Percentiles rank a stretch among this genome's conserved stretches.
Evolutionary conservation across 2,329 filamentous ascomycete genomes (phyloP).

Genomic region (Colletotrichum magnum): DNA sequence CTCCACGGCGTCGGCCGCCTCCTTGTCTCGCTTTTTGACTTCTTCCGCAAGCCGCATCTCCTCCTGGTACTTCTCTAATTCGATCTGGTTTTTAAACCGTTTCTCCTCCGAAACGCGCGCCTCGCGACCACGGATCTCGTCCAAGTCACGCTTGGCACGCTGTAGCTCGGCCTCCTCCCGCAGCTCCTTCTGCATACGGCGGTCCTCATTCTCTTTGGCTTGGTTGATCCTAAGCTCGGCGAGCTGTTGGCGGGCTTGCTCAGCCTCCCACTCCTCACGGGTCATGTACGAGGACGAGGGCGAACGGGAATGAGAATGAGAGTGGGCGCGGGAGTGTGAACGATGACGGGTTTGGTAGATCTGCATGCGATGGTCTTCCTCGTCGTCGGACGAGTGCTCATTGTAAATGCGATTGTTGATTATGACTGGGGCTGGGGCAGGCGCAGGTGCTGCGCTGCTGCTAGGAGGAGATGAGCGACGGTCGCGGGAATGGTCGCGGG

Average conservation of each 20-base stretch:
- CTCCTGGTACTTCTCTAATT: conserved; percentile 62
- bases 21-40: conserved; percentile 59
- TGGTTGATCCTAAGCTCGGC: conserved; percentile 59
- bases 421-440: conserved; percentile 61
- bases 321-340: conserved; percentile 47
- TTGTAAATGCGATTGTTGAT: conserved; percentile 72
- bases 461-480: conserved; percentile 59
- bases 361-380: conserved; percentile 51
- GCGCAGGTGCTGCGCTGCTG: conserved; percentile 45
- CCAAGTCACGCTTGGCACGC: conserved; percentile 63
- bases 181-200: conserved; percentile 56
- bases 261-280: conserved; percentile 59
- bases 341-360: conserved; percentile 47
- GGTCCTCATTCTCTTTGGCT: conserved; percentile 57
- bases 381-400: conserved; percentile 61
- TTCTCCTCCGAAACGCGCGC: conserved; percentile 64
- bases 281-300: conserved; percentile 56
- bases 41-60: conserved; percentile 62
- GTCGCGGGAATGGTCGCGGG: conserved; percentile 65
- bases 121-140: conserved; percentile 61
- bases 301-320: conserved; percentile 48
- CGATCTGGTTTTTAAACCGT: conserved; percentile 67
- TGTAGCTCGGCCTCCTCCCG: conserved; percentile 65
- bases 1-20: conserved; percentile 65
- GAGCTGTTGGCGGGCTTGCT: conserved; percentile 59